These are phyloP conservation scores for Phaeophleospora eucalypticola DNA, from an alignment of 2,329 filamentous ascomycete genomes.

Conservation along the genomic window DNA sequence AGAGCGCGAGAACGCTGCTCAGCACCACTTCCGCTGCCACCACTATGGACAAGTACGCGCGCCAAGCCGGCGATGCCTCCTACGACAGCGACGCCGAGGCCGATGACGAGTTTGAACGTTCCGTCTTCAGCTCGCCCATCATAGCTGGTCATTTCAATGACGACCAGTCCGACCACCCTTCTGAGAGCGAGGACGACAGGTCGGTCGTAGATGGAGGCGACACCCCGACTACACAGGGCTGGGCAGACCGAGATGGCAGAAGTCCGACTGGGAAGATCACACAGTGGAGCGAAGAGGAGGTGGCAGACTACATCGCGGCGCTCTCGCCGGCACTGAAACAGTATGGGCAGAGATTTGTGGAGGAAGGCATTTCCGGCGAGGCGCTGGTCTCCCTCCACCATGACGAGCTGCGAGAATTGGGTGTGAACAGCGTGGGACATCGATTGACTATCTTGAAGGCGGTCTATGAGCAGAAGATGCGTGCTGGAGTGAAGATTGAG, in stretches of 20 bases:
- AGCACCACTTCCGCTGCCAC: constrained; percentile 4
- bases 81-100: constrained; percentile 76
- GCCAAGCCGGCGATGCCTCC: constrained; percentile 35
- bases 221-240: constrained; percentile 64
- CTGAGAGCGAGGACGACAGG: constrained; percentile 39
- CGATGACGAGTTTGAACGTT: constrained; percentile 78
- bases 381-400: constrained; percentile 84
- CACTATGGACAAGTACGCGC: constrained; percentile 33
- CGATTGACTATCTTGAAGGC: constrained; percentile 91
- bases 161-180: constrained; percentile 60
- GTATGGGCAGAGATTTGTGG: constrained; percentile 47
- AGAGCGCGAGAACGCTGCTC: constrained; percentile 8
- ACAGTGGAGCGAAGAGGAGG: constrained; percentile 81
- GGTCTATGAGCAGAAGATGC: constrained; percentile 93
- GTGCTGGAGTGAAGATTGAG: constrained; percentile 86
- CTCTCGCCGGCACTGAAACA: constrained; percentile 30
- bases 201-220: constrained; percentile 53
- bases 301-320: constrained; percentile 74
- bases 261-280: constrained; percentile 72
- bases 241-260: constrained; percentile 32
- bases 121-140: constrained; percentile 62
- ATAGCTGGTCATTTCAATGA: constrained; percentile 60
- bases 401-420: constrained; percentile 92
- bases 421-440: constrained; percentile 87
- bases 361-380: constrained; percentile 92